Evolutionary conservation across 2,329 filamentous ascomycete genomes (phyloP).

Genomic region (Hypoxylon sp.): DNA sequence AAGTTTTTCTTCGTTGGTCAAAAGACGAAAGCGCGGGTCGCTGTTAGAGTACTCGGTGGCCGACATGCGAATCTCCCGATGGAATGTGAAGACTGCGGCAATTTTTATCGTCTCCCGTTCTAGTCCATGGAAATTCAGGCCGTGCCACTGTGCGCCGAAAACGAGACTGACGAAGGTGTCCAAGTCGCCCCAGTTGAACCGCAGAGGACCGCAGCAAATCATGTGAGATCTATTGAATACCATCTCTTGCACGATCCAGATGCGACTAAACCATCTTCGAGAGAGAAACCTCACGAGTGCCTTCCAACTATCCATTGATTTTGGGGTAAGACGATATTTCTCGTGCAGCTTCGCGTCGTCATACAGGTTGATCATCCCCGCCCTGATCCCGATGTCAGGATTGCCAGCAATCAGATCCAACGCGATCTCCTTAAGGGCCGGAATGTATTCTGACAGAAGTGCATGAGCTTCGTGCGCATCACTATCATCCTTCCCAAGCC

Average conservation of each 20-base stretch:
- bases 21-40: conserved; percentile 17
- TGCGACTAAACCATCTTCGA: conserved; percentile 34
- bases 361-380: conserved; percentile 34
- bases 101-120: conserved; percentile 30
- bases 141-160: conserved; percentile 43
- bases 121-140: conserved; percentile 30
- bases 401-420: conserved; percentile 12
- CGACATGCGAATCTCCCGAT: conserved; percentile 34
- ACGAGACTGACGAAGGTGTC: conserved; percentile 39
- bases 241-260: conserved; percentile 43
- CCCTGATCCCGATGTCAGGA: not conserved
- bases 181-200: conserved; percentile 33
- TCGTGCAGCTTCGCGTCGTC: conserved; percentile 31
- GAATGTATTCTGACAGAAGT: conserved; percentile 34
- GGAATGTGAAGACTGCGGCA: conserved; percentile 36
- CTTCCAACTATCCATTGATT: conserved; percentile 33
- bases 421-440: conserved; percentile 19
- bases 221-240: conserved; percentile 34
- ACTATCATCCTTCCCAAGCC: conserved; percentile 41
- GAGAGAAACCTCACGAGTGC: conserved; percentile 35
- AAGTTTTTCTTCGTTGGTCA: conserved; percentile 31
- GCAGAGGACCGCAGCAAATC: conserved; percentile 37
- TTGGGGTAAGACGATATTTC: conserved; percentile 27
- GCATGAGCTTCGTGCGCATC: conserved; percentile 31
- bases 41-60: conserved; percentile 6